These are phyloP conservation scores for Hirsutella minnesotensis DNA, from an alignment of 2,329 filamentous ascomycete genomes.

Conservation along the genomic window DNA sequence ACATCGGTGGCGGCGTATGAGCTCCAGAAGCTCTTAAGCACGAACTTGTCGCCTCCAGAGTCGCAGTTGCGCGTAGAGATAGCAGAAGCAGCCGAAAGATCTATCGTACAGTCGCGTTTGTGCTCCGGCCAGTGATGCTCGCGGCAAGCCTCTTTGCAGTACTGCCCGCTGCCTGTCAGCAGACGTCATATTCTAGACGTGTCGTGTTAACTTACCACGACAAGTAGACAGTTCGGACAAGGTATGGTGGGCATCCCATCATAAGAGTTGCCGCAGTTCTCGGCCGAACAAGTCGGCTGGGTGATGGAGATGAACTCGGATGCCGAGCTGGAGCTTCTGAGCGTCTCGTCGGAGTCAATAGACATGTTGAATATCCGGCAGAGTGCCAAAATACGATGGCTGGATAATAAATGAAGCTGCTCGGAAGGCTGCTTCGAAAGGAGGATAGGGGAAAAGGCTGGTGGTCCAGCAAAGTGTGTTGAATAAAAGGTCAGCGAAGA, in stretches of 20 bases:
- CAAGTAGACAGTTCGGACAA: slow-evolving; percentile 10
- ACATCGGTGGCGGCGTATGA: slow-evolving; percentile 13
- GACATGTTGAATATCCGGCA: background rate
- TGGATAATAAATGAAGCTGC: no score
- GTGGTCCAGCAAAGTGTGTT: no score
- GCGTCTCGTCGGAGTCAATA: background rate
- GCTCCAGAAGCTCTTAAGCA: slow-evolving; percentile 6
- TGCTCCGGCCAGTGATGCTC: slow-evolving; percentile 5
- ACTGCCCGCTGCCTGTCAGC: slow-evolving; percentile 5
- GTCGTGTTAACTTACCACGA: slow-evolving; percentile 11
- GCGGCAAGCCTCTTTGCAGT: slow-evolving; percentile 11
- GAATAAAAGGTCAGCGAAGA: no score
- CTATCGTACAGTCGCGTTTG: slow-evolving; percentile 1
- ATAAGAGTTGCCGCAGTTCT: slow-evolving; percentile 2
- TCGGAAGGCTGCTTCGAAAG: no score
- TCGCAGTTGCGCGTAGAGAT: background rate
- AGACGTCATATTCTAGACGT: background rate
- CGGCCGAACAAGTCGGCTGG: slow-evolving; percentile 5
- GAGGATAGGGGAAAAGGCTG: no score
- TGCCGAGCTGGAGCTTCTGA: background rate
- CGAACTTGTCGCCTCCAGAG: background rate
- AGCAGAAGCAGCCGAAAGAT: background rate
- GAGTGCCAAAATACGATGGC: no score
- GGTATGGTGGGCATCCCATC: slow-evolving; percentile 1
- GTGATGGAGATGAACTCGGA: background rate